These are phyloP conservation scores for Chamaecrista fasciculata DNA, from an alignment of 306 rosid species.

Conservation along the genomic window DNA sequence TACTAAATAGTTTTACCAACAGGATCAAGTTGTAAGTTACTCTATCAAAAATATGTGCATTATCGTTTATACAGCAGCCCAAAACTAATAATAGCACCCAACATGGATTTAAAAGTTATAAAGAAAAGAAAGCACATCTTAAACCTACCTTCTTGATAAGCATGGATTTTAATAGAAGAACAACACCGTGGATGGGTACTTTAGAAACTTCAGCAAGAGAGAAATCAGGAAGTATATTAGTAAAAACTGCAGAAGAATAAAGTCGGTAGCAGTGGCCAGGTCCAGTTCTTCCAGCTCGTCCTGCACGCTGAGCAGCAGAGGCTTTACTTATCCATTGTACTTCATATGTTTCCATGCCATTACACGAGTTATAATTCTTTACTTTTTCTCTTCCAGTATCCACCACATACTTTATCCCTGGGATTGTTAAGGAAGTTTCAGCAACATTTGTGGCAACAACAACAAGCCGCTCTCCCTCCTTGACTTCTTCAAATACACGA, in stretches of 20 bases:
- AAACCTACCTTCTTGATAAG: conserved; percentile 59
- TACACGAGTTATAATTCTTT: conserved; percentile 67
- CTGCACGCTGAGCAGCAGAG: conserved; percentile 88
- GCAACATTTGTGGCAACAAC: conserved; percentile 96
- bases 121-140: conserved; percentile 5
- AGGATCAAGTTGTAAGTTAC: neutral
- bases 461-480: conserved; percentile 78
- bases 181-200: conserved; percentile 83
- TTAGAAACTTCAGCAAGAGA: conserved; percentile 79
- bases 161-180: conserved; percentile 90
- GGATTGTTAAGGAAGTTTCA: conserved; percentile 95
- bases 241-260: conserved; percentile 82
- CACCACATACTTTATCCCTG: conserved; percentile 86
- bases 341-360: conserved; percentile 79
- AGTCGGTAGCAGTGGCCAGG: conserved; percentile 89
- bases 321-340: conserved; percentile 96
- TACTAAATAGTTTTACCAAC: neutral
- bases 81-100: conserved; percentile 11
- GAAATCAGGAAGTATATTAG: conserved; percentile 60
- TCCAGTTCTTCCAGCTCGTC: conserved; percentile 94
- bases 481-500: conserved; percentile 67
- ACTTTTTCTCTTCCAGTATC: conserved; percentile 94
- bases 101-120: conserved; percentile 15
- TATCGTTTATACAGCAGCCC: neutral
- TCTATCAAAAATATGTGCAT: neutral